A percentile compares a stretch with the other conserved stretches of the same genome.
Conservation (phyloP, 2,329 filamentous ascomycete species). For the Alternaria viburni region DNA sequence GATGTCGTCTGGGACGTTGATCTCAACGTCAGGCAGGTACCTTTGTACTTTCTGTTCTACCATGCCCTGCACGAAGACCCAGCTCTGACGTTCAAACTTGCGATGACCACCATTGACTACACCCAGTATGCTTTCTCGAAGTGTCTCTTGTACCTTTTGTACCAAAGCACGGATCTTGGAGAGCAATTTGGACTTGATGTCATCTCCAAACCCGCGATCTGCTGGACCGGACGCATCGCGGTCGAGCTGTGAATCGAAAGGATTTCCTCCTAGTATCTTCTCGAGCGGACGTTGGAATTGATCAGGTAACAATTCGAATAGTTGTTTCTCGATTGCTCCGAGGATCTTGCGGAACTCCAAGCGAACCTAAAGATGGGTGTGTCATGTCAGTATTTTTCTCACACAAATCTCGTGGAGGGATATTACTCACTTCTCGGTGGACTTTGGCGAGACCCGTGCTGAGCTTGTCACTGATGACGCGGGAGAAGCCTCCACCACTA, state of each 20-base stretch:
- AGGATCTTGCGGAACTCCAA: conserved; percentile 39
- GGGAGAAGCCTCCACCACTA: conserved; percentile 31
- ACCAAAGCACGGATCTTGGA: conserved; percentile 35
- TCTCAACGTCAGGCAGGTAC: conserved; percentile 39
- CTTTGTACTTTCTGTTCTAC: conserved; percentile 40
- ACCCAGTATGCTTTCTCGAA: conserved; percentile 37
- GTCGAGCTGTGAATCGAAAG: conserved; percentile 38
- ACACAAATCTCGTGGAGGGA: not conserved
- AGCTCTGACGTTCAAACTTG: conserved; percentile 39
- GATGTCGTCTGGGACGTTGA: conserved; percentile 38
- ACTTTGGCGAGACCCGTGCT: conserved; percentile 39
- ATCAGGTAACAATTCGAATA: conserved; percentile 38
- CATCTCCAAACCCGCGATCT: conserved; percentile 37
- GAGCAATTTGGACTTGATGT: conserved; percentile 37
- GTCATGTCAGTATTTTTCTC: not conserved
- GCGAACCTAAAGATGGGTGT: conserved; percentile 13
- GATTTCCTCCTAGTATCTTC: conserved; percentile 39
- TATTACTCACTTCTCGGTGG: conserved; percentile 26
- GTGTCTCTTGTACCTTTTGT: conserved; percentile 37
- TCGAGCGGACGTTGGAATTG: conserved; percentile 38
- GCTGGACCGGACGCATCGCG: conserved; percentile 28
- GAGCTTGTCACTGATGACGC: conserved; percentile 38
- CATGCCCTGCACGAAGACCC: conserved; percentile 39
- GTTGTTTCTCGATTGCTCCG: conserved; percentile 37
- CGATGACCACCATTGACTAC: conserved; percentile 41